These are phyloP conservation scores for Saksenaea oblongispora DNA, from an alignment of 371 early-diverging fungal genomes.

Conservation along the genomic window DNA sequence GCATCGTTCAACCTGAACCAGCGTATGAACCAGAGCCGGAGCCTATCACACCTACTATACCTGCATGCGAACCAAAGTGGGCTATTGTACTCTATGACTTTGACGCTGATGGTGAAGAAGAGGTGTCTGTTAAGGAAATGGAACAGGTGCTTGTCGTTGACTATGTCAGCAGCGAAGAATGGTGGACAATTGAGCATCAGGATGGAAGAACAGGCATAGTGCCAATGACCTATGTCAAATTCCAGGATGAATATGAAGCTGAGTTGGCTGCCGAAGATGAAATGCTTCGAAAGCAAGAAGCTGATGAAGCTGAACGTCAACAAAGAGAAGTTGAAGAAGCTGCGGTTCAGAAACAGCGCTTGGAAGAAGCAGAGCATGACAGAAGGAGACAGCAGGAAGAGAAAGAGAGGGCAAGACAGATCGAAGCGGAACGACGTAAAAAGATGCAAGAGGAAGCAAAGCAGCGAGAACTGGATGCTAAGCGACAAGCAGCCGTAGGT, in stretches of 20 bases:
- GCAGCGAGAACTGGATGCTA: constrained; percentile 9
- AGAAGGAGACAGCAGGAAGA: constrained; percentile 13
- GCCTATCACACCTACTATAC: constrained; percentile 4
- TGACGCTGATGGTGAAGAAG: constrained; percentile 72
- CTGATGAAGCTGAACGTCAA: constrained; percentile 27
- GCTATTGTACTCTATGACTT: constrained; percentile 82
- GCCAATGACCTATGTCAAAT: constrained; percentile 56
- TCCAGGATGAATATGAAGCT: constrained; percentile 48
- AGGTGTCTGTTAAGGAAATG: constrained; percentile 70
- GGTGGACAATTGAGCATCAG: constrained; percentile 66
- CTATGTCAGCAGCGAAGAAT: constrained; percentile 73
- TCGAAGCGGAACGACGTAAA: constrained; percentile 39
- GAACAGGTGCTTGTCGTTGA: constrained; percentile 78
- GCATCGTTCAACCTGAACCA: neutral
- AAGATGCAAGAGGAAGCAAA: constrained; percentile 43
- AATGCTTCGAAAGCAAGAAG: constrained; percentile 27
- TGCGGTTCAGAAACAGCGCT: constrained; percentile 24
- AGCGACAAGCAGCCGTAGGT: constrained; percentile 16
- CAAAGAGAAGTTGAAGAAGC: constrained; percentile 33
- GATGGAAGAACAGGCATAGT: constrained; percentile 56
- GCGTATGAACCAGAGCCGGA: constrained; percentile 22
- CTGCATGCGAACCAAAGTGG: constrained; percentile 54
- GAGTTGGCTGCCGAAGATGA: constrained; percentile 27
- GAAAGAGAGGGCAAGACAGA: constrained; percentile 33
- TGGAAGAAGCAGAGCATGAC: constrained; percentile 29